phyloP scores from a whole-genome alignment of 495 filamentous ascomycete genomes.

The Penicillium riverlandense region DNA sequence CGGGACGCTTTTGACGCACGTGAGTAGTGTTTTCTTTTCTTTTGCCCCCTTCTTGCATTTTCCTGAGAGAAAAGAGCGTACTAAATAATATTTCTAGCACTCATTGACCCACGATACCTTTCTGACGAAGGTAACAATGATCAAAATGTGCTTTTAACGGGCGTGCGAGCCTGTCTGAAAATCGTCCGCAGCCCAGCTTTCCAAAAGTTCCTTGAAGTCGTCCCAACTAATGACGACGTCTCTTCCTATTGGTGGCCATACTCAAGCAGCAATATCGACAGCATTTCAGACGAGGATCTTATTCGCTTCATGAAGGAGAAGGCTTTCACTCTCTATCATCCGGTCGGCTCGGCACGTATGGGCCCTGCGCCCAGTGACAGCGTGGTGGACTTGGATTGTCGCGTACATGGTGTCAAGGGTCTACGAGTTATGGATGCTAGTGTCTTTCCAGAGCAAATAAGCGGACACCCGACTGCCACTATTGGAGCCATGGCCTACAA shows the following conservation, averaged over 20 bases:
- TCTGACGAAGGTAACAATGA: conserved; percentile 13
- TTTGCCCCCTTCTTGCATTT: not conserved
- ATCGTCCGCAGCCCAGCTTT: conserved; percentile 12
- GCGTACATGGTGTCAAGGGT: conserved; percentile 39
- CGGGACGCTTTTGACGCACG: conserved; percentile 12
- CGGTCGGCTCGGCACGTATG: conserved; percentile 19
- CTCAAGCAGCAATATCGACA: conserved; percentile 15
- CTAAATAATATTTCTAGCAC: conserved; percentile 3
- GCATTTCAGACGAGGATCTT: conserved; percentile 15
- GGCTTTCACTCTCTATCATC: conserved; percentile 18
- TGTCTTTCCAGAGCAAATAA: conserved; percentile 20
- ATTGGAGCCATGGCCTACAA: conserved; percentile 16
- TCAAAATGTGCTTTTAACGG: conserved; percentile 10
- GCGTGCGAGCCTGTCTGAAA: conserved; percentile 10
- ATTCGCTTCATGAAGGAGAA: conserved; percentile 16
- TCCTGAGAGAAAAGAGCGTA: not conserved
- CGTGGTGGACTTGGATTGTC: conserved; percentile 42
- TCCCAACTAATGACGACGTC: conserved; percentile 9
- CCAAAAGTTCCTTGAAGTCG: conserved; percentile 10
- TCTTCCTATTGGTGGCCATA: conserved; percentile 19
- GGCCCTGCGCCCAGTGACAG: conserved; percentile 12
- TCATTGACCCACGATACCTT: conserved; percentile 17
- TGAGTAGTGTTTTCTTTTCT: not conserved
- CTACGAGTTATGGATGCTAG: conserved; percentile 39
- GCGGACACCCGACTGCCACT: conserved; percentile 15